phyloP scores from a whole-genome alignment of 345 rosid species.

The Lepidium aucheri region DNA sequence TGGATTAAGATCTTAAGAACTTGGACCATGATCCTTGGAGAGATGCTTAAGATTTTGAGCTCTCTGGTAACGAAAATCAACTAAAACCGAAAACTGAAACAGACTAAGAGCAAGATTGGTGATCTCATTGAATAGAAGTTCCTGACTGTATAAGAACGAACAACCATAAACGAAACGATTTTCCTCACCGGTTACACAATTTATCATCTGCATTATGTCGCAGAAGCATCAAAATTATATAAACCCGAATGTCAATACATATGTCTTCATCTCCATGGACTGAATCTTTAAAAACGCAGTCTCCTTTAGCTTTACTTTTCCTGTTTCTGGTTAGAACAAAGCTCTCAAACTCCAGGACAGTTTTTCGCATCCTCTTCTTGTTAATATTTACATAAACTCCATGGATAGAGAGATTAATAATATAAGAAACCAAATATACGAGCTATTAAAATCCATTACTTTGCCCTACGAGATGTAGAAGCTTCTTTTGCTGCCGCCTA shows the following conservation, averaged over 20 bases:
- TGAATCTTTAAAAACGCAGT: constrained; percentile 10
- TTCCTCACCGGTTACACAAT: constrained; percentile 15
- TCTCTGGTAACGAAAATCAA: neutral
- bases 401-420: constrained; percentile 2
- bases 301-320: constrained; percentile 9
- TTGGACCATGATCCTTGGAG: neutral
- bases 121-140: neutral
- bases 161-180: constrained; percentile 7
- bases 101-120: neutral
- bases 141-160: constrained; percentile 5
- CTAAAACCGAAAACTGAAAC: neutral
- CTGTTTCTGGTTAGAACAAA: constrained; percentile 20
- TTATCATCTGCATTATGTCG: constrained; percentile 20
- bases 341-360: constrained; percentile 14
- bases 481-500: constrained; percentile 11
- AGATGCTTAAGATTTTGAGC: neutral
- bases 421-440: neutral
- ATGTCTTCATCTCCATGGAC: constrained; percentile 10
- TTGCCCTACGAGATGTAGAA: constrained; percentile 12
- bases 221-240: constrained; percentile 27
- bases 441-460: constrained; percentile 13
- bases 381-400: constrained; percentile 21
- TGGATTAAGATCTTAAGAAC: neutral
- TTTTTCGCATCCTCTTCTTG: constrained; percentile 22
- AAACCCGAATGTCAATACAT: constrained; percentile 18